These are phyloP conservation scores for Aspergillus chevalieri DNA, from an alignment of 2,329 filamentous ascomycete genomes.

Conservation along the genomic window DNA sequence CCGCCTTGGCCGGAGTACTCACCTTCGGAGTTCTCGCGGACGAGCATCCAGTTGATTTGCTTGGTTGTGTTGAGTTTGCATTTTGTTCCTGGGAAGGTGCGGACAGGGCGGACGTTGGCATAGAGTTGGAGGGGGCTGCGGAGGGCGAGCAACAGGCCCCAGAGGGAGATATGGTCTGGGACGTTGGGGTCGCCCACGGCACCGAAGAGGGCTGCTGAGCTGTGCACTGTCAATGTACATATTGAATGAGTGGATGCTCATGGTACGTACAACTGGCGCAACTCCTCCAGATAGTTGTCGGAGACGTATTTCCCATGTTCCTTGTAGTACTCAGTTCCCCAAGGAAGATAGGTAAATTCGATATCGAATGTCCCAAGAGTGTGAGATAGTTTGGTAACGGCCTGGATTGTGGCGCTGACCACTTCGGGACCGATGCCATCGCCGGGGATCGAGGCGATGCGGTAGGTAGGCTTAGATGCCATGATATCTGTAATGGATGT, in stretches of 20 bases:
- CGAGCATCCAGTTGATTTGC: conserved; percentile 51
- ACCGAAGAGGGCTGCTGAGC: too few relatives aligned
- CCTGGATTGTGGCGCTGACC: conserved; percentile 49
- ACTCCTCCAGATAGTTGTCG: conserved; percentile 47
- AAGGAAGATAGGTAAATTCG: conserved; percentile 44
- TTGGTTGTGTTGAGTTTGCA: conserved; percentile 44
- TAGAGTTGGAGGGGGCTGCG: conserved; percentile 63
- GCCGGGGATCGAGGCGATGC: conserved; percentile 56
- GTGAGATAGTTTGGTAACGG: conserved; percentile 41
- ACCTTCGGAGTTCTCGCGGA: conserved; percentile 52
- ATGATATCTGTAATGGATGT: neutral
- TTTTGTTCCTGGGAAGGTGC: conserved; percentile 50
- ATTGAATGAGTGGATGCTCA: neutral
- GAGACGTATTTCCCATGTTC: conserved; percentile 50
- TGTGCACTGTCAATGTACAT: neutral
- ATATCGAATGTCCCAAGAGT: conserved; percentile 43
- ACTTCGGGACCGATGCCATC: conserved; percentile 62
- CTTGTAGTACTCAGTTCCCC: conserved; percentile 38
- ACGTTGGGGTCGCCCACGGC: neutral
- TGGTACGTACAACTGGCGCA: conserved; percentile 16
- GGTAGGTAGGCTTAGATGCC: conserved; percentile 28
- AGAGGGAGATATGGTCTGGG: conserved; percentile 57
- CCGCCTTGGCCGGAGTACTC: conserved; percentile 53
- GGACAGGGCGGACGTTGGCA: conserved; percentile 61
- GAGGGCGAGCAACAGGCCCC: conserved; percentile 62